Conservation (phyloP, 2,329 filamentous ascomycete genomes). For the Macrophomina phaseolina region DNA sequence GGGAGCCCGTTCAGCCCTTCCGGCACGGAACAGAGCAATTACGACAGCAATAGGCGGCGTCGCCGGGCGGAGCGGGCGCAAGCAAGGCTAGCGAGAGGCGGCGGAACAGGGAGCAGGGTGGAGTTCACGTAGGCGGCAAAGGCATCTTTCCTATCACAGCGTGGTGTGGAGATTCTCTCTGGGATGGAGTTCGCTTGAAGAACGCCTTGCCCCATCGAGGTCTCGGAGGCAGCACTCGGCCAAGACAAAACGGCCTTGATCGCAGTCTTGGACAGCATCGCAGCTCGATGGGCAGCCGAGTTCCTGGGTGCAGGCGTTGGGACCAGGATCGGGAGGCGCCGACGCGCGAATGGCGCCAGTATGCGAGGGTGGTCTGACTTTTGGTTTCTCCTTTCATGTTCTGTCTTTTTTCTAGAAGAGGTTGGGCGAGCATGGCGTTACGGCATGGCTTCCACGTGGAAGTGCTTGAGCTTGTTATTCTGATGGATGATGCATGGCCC, state of each 20-base stretch:
- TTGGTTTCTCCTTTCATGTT: not conserved
- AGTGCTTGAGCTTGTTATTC: constrained; percentile 7
- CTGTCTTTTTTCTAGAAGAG: constrained; percentile 6
- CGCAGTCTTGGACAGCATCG: constrained; percentile 1
- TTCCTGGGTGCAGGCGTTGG: not conserved
- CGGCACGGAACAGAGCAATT: constrained; percentile 47
- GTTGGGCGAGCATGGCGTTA: constrained; percentile 17
- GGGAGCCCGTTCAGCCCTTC: constrained; percentile 35
- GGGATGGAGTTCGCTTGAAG: constrained; percentile 47
- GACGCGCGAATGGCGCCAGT: constrained; percentile 5
- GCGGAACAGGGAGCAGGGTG: constrained; percentile 37
- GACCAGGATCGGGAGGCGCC: constrained; percentile 5
- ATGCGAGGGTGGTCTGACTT: constrained; percentile 17
- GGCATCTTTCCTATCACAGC: constrained; percentile 32
- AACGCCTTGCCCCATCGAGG: constrained; percentile 2
- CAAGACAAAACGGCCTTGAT: not conserved
- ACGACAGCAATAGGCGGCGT: constrained; percentile 46
- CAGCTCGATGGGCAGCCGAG: not conserved
- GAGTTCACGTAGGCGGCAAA: constrained; percentile 42
- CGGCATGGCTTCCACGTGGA: constrained; percentile 21
- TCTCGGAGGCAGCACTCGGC: not conserved
- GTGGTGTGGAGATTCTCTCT: constrained; percentile 41
- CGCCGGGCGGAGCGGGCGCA: constrained; percentile 47
- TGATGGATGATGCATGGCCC: constrained; percentile 17
- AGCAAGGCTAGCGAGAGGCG: constrained; percentile 39